These are phyloP conservation scores for Arthrobotrys musiformis DNA, from an alignment of 2,329 filamentous ascomycete species.

Conservation along the genomic window DNA sequence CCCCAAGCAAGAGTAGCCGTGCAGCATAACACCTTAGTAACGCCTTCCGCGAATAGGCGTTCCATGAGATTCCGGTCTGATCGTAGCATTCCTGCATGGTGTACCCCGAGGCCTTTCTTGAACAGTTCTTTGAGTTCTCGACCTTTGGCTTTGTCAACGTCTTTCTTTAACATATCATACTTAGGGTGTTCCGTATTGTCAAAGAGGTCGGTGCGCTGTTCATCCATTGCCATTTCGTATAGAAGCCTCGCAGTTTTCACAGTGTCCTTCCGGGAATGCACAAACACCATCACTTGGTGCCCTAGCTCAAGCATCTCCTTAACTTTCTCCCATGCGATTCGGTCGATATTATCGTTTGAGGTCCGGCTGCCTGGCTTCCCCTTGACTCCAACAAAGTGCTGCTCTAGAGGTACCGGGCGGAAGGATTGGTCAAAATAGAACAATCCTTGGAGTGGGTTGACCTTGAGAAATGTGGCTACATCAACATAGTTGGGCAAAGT, in stretches of 20 bases:
- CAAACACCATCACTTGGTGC: constrained; percentile 99
- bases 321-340: constrained; percentile 90
- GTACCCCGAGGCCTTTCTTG: constrained; percentile 89
- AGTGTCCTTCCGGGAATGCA: constrained; percentile 95
- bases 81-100: constrained; percentile 96
- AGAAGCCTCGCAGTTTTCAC: constrained; percentile 86
- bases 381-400: constrained; percentile 96
- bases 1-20: constrained; percentile 98
- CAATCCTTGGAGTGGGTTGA: constrained; percentile 89
- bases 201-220: constrained; percentile 82
- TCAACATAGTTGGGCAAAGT: constrained; percentile 97
- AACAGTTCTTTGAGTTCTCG: constrained; percentile 89
- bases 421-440: constrained; percentile 99
- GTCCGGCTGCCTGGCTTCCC: constrained; percentile 84
- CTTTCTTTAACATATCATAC: constrained; percentile 81
- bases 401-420: constrained; percentile 92
- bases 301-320: constrained; percentile 87
- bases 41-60: constrained; percentile 85
- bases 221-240: constrained; percentile 84
- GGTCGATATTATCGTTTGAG: constrained; percentile 88
- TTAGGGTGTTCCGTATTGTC: constrained; percentile 81
- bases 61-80: constrained; percentile 97
- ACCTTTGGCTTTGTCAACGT: constrained; percentile 86
- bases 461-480: constrained; percentile 94
- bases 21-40: constrained; percentile 98